A percentile compares a stretch with the other conserved stretches of the same genome.
phyloP scores from a whole-genome alignment of 2,329 filamentous ascomycete species.

The Phialocephala subalpina region DNA sequence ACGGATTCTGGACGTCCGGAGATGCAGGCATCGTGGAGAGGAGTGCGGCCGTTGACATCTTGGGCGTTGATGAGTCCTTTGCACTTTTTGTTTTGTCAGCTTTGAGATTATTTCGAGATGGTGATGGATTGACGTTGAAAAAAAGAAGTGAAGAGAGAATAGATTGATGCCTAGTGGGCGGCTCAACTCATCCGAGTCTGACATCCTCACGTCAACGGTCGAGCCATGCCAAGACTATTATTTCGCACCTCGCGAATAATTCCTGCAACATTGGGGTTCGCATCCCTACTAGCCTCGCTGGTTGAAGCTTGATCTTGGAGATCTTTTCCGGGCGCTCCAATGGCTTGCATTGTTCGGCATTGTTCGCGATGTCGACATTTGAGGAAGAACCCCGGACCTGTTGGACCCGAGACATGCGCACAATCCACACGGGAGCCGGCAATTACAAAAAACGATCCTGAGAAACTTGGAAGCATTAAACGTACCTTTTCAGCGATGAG shows the following conservation, averaged over 20 bases:
- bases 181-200: not conserved
- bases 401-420: not conserved
- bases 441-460: too few species aligned
- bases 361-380: too few species aligned
- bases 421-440: too few species aligned
- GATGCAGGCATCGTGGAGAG: not conserved
- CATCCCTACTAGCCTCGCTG: too few species aligned
- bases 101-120: not conserved
- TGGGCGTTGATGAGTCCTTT: not conserved
- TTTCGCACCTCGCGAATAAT: not conserved
- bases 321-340: too few species aligned
- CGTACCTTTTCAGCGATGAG: conserved; percentile 12
- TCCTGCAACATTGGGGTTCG: too few species aligned
- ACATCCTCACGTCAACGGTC: not conserved
- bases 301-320: too few species aligned
- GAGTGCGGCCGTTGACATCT: conserved; percentile 6
- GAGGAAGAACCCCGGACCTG: not conserved
- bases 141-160: not conserved
- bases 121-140: not conserved
- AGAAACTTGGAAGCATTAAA: not conserved
- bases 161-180: not conserved
- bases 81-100: not conserved
- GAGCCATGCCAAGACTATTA: not conserved
- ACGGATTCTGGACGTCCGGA: not conserved
- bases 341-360: too few species aligned